These are phyloP conservation scores for Kuraishia piskuri DNA, from an alignment of 805 yeast genomes.

Conservation along the genomic window DNA sequence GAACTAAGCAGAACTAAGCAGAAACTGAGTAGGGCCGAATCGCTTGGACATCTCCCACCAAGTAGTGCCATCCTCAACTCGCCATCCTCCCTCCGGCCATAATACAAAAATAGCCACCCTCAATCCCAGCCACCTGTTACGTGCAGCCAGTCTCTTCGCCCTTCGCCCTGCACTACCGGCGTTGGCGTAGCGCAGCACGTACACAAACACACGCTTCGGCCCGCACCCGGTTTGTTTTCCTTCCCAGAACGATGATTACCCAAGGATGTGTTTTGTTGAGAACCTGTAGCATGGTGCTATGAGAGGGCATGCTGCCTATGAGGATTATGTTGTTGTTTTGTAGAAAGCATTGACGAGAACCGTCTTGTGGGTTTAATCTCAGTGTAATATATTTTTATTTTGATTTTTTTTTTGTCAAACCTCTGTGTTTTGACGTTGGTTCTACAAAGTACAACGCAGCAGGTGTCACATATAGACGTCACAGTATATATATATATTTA, in stretches of 20 bases:
- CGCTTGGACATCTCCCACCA: too few relatives aligned
- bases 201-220: not conserved
- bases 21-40: too few relatives aligned
- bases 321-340: not conserved
- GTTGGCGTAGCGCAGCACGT: not conserved
- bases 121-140: not conserved
- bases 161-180: not conserved
- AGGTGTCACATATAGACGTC: not conserved
- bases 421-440: not conserved
- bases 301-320: not conserved
- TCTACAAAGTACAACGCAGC: not conserved
- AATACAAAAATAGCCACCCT: not conserved
- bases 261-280: not conserved
- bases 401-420: not conserved
- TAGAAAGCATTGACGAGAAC: not conserved
- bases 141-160: not conserved
- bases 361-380: not conserved
- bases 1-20: too few relatives aligned
- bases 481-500: too few relatives aligned
- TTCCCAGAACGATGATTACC: not conserved
- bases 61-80: too few relatives aligned
- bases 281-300: not conserved
- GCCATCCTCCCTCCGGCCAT: too few relatives aligned
- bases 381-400: not conserved
- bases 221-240: not conserved